These are phyloP conservation scores for Pseudisothecium myosuroides DNA, from an alignment of 225 moss, liverwort and hornwort species.

Conservation along the genomic window DNA sequence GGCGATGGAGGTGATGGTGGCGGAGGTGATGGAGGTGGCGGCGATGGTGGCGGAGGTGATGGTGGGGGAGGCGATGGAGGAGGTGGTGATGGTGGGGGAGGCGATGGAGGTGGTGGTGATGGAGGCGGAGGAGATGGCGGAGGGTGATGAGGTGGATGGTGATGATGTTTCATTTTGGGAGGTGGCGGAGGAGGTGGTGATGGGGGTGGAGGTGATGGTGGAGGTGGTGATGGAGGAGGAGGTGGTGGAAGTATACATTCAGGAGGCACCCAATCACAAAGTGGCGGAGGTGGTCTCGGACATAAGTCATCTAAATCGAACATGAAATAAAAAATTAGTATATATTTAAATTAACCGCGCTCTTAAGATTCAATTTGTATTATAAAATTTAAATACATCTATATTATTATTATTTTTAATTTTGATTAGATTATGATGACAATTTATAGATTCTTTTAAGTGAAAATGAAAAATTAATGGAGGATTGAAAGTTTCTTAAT, in stretches of 20 bases:
- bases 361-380: accelerated
- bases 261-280: slow-evolving; percentile 56
- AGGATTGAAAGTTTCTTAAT: no score
- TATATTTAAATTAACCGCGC: accelerated
- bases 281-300: background rate
- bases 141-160: background rate
- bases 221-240: background rate
- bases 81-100: accelerated
- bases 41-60: background rate
- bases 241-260: slow-evolving; percentile 48
- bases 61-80: background rate
- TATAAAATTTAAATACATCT: no score
- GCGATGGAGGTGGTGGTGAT: background rate
- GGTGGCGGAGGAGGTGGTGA: background rate
- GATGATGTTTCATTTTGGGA: background rate
- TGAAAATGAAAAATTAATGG: background rate
- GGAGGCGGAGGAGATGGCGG: background rate
- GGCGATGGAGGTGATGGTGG: background rate
- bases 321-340: background rate
- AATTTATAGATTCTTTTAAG: background rate
- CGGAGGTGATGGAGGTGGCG: background rate
- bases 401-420: no score
- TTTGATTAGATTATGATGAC: background rate
- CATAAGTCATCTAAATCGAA: background rate
- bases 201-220: background rate